These are phyloP conservation scores for Metschnikowia dekortorum DNA, from an alignment of 805 yeast genomes.

Conservation along the genomic window DNA sequence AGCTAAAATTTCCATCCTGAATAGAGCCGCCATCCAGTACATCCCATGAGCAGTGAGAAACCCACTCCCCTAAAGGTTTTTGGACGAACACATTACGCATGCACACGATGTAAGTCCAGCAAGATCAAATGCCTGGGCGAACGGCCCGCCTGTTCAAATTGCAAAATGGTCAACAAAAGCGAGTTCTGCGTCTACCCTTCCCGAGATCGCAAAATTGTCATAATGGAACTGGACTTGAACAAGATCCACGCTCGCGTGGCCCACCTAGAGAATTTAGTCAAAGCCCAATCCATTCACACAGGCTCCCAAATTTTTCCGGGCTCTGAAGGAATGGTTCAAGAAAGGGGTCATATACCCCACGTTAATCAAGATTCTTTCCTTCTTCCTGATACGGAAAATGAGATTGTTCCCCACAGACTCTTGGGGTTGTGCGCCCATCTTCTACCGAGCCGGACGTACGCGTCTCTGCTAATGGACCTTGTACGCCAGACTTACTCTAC, in stretches of 20 bases:
- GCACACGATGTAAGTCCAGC: constrained; percentile 37
- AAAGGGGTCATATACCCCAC: constrained; percentile 4
- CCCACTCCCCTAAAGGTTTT: constrained; percentile 36
- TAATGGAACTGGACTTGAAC: constrained; percentile 40
- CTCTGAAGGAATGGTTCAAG: constrained; percentile 6
- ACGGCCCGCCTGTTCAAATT: constrained; percentile 38
- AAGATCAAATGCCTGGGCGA: constrained; percentile 42
- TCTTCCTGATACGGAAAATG: constrained; percentile 25
- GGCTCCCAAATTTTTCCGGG: not conserved
- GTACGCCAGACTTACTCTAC: constrained; percentile 29
- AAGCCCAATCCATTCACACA: constrained; percentile 10
- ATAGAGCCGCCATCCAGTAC: not conserved
- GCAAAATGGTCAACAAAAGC: constrained; percentile 29
- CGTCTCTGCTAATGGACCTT: constrained; percentile 21
- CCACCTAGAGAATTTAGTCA: constrained; percentile 22
- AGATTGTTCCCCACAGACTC: constrained; percentile 22
- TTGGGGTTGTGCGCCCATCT: constrained; percentile 17
- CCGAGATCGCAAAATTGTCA: constrained; percentile 38
- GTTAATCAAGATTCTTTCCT: constrained; percentile 21
- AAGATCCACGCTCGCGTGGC: constrained; percentile 29
- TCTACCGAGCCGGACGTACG: constrained; percentile 24
- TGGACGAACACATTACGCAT: constrained; percentile 41
- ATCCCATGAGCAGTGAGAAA: constrained; percentile 9
- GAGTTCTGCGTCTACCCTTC: constrained; percentile 33
- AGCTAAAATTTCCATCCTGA: not conserved